Base-by-base conservation (phyloP, 805 yeast species). In the Komagataella populi region DNA sequence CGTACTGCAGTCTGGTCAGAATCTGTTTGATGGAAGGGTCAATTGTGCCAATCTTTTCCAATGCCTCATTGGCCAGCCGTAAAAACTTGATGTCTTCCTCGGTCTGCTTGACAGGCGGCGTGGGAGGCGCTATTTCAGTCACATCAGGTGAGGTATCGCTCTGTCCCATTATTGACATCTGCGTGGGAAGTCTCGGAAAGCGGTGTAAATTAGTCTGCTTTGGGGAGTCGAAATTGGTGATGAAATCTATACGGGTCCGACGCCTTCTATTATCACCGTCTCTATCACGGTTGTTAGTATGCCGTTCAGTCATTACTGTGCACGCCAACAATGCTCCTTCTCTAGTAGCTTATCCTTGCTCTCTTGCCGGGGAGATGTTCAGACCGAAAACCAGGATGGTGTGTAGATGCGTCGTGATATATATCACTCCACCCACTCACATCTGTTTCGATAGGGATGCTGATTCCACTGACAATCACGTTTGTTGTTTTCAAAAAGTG, bases 11-110 rank as follows among this genome's bases (percentile, higher is more conserved):
- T 50, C 87, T 62, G 56, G 72, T 70, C 50, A 81, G 63, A n/a
- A 81, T 67, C 58, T 78, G 83, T 55, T 75, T 65, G 23, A 81
- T 78, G 0, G 86, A 80, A 4, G 87, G 86, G 60, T 81, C 87
- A 6, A 81, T 75, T 22, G 74, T 65, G 50, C 66, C 63, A 48
- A 65, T 66, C 52, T 67, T 64, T 54, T 71, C 71, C 2, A 76
- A 71, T 2, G 83, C 85, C 58, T 81, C 84, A 53, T 77, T 76
- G 3, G 87, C 87, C 17, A 81, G 70, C 48, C 76, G 67, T 44
- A 81, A 66, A 57, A 81, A 81, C 50, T 72, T 68, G 46, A 74
- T 68, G 59, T 81, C 86, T 58, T 78, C 84, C 44, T 66, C 65
- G 6, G 71, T 66, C 39, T 30, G 39, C 14, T 30, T 30, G 39